These are phyloP conservation scores for Yamadazyma philogaea DNA, from an alignment of 805 yeast species.

Conservation along the genomic window DNA sequence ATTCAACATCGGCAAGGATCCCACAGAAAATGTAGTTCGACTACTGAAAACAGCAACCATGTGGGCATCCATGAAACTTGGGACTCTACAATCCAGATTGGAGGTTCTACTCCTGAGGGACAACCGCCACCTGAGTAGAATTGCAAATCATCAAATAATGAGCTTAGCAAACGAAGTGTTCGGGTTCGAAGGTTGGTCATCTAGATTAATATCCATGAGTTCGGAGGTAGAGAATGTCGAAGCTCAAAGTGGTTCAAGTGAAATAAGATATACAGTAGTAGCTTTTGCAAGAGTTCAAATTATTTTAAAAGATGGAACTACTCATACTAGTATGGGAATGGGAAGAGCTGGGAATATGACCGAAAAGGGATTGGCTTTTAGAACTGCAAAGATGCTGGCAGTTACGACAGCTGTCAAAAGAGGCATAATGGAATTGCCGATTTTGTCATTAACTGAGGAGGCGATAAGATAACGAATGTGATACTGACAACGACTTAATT, in stretches of 20 bases:
- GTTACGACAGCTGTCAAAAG: constrained; percentile 43
- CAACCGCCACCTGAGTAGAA: constrained; percentile 8
- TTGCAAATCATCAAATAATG: constrained; percentile 21
- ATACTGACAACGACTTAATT: neutral
- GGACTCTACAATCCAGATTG: constrained; percentile 46
- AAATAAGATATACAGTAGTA: constrained; percentile 18
- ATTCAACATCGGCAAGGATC: constrained; percentile 7
- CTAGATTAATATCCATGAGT: constrained; percentile 33
- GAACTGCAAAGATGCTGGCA: constrained; percentile 47
- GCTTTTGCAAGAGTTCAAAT: constrained; percentile 33
- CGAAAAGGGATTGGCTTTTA: constrained; percentile 30
- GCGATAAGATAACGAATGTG: neutral
- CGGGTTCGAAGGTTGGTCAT: constrained; percentile 59
- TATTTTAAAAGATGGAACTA: constrained; percentile 44
- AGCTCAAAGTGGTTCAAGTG: neutral
- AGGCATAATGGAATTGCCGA: constrained; percentile 27
- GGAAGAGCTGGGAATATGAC: constrained; percentile 37
- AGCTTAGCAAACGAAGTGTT: constrained; percentile 49
- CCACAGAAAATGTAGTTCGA: constrained; percentile 7
- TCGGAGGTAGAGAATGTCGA: neutral
- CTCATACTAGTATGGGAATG: constrained; percentile 33
- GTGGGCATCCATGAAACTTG: constrained; percentile 49
- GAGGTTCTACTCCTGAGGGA: constrained; percentile 31
- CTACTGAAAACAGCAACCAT: constrained; percentile 26
- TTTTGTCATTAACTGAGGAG: constrained; percentile 1